Base-by-base conservation (phyloP, 345 rosid genomes). In the Cardamine occulta region DNA sequence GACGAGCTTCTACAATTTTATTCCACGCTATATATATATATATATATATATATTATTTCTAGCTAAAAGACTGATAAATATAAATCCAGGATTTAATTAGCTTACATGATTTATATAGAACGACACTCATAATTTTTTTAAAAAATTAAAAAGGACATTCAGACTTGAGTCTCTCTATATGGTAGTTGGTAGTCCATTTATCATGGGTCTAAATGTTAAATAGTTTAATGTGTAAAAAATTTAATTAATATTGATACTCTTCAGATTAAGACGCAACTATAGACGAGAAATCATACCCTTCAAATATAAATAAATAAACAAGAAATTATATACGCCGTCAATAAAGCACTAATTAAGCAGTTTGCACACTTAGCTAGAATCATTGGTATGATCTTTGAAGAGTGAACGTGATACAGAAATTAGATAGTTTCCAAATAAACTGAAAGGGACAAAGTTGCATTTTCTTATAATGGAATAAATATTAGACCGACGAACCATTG, bases 391-490 rank as follows among this genome's bases (percentile, higher is more conserved):
- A 75, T 59, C 11, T 42, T 68, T 2, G 4, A 26, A 8, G 53
- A 44, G 48, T 68, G 31, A 42, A 52, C 11, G 52, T 62, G 40
- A 15, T 8, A 35, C 48, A 28, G 1, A 70, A 63, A 56, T 24
- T 63, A 56, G 65, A 19, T 45, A 70, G 19, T 47, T 26, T 70
- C 23, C 75, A 40, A 39, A 34, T 26, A 44, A 45, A 70, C 21
- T 17, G 24, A 52, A 23, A 55, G 3, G 66, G 63, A 45, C 4
- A 66, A 76, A 55, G 66, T 63, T 63, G 66, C 52, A 57, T 77
- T 55, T 55, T 63, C 80, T 66, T 77, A 69, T 55, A 54, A 62
- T 70, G 53, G 71, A 63, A 54, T 47, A 70, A 55, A 70, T 35
- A 45, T 34, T 70, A 42, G 71, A 76, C 58, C 34, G 71, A 63